Evolutionary conservation across 768 basidiomycete species (phyloP).

Genomic region (Imleria badia): DNA sequence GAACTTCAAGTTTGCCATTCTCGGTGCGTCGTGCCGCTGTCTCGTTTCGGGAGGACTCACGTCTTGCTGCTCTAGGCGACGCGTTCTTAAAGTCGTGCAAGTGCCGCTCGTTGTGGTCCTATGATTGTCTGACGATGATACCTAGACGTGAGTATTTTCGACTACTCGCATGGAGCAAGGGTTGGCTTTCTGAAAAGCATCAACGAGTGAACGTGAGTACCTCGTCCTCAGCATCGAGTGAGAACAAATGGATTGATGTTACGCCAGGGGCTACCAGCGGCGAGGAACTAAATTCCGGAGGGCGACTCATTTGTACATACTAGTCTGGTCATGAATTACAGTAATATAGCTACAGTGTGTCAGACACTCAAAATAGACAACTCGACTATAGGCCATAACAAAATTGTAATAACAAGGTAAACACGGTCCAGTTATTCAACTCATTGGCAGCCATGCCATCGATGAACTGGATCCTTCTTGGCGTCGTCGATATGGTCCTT

Average conservation of each 20-base stretch:
- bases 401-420: too few species aligned
- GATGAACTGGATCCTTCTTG: too few species aligned
- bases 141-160: slow-evolving; percentile 60
- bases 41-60: background rate
- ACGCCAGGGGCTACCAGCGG: background rate
- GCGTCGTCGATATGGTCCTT: too few species aligned
- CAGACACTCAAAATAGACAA: too few species aligned
- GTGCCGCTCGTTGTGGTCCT: slow-evolving; percentile 11
- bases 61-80: slow-evolving; percentile 37
- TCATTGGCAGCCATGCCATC: too few species aligned
- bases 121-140: background rate
- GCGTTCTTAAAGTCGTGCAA: slow-evolving; percentile 68
- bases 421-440: too few species aligned
- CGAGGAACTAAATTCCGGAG: too few species aligned
- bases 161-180: slow-evolving; percentile 52
- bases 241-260: background rate
- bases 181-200: slow-evolving; percentile 60
- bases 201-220: slow-evolving; percentile 26
- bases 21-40: slow-evolving; percentile 16
- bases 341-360: too few species aligned
- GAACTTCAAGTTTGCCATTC: slow-evolving; percentile 6
- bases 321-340: too few species aligned
- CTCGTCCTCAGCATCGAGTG: background rate
- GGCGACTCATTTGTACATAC: background rate
- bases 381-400: too few species aligned